These are phyloP conservation scores for Orbilia blumenaviensis DNA, from an alignment of 2,329 filamentous ascomycete genomes.

Conservation along the genomic window DNA sequence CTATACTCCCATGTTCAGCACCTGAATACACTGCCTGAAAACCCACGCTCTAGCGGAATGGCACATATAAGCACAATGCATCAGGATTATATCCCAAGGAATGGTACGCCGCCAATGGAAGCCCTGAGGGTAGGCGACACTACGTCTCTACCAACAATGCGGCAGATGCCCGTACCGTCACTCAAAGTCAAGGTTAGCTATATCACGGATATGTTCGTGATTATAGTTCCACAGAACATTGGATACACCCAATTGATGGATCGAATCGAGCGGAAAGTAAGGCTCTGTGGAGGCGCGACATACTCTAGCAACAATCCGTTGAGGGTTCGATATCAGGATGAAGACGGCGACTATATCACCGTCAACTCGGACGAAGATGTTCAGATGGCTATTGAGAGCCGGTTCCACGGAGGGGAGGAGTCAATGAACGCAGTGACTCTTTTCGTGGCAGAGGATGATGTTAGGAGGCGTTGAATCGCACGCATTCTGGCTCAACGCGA, in stretches of 20 bases:
- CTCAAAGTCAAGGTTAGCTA: constrained; percentile 97
- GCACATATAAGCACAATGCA: constrained; percentile 60
- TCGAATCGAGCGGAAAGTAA: constrained; percentile 91
- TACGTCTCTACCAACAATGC: constrained; percentile 11
- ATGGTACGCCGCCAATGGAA: constrained; percentile 36
- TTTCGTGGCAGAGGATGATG: constrained; percentile 34
- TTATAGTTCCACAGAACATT: constrained; percentile 97
- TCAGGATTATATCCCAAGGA: constrained; percentile 55
- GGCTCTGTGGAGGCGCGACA: constrained; percentile 78
- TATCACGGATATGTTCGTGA: constrained; percentile 69
- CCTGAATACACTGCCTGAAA: constrained; percentile 45
- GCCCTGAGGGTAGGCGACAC: constrained; percentile 23
- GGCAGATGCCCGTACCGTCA: constrained; percentile 66
- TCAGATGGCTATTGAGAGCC: constrained; percentile 77
- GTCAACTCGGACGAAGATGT: constrained; percentile 97
- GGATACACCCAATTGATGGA: constrained; percentile 92
- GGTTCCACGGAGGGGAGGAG: constrained; percentile 47
- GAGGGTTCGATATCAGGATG: constrained; percentile 88
- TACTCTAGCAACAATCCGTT: constrained; percentile 75
- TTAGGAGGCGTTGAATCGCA: background rate
- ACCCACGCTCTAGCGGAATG: constrained; percentile 53
- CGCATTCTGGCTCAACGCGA: background rate
- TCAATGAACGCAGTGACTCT: constrained; percentile 47
- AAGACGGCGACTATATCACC: constrained; percentile 90
- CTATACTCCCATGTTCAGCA: constrained; percentile 44